phyloP scores from a whole-genome alignment of 768 basidiomycete genomes.

The Podaxis rugospora region DNA sequence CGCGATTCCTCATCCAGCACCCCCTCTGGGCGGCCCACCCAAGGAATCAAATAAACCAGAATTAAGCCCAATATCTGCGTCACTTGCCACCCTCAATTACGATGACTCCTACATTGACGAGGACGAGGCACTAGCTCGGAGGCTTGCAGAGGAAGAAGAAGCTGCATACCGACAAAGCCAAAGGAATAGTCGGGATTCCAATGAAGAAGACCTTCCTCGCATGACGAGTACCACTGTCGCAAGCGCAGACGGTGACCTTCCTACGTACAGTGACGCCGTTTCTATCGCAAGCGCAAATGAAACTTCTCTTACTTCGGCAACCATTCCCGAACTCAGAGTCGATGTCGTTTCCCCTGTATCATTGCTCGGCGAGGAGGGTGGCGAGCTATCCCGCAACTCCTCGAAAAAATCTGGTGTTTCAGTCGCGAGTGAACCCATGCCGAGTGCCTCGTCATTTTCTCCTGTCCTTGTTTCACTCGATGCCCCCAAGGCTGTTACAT shows the following conservation, averaged over 20 bases:
- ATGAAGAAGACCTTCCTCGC: background rate
- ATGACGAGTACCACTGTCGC: background rate
- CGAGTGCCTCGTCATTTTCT: background rate
- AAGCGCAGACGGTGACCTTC: background rate
- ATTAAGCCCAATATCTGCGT: background rate
- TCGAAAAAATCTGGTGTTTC: background rate
- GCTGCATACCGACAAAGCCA: slow-evolving; percentile 13
- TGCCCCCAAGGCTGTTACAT: background rate
- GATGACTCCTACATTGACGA: slow-evolving; percentile 22
- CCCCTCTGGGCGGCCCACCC: background rate
- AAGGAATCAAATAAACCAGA: background rate
- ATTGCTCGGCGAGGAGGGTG: background rate
- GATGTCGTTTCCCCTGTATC: background rate
- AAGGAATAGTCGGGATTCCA: background rate
- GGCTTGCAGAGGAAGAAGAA: slow-evolving; percentile 36
- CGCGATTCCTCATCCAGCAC: background rate
- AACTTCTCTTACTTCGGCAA: background rate
- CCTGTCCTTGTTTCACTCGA: background rate
- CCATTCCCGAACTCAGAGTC: slow-evolving; percentile 4
- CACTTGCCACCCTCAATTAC: slow-evolving; percentile 1
- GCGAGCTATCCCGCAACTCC: slow-evolving; percentile 1
- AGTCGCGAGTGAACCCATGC: background rate
- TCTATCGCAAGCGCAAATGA: background rate
- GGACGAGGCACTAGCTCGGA: slow-evolving; percentile 43
- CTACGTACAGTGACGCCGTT: slow-evolving; percentile 1